Evolutionary conservation across 1,139 yeast species (phyloP).

Genomic region (Zygosaccharomyces pseudobailii): DNA sequence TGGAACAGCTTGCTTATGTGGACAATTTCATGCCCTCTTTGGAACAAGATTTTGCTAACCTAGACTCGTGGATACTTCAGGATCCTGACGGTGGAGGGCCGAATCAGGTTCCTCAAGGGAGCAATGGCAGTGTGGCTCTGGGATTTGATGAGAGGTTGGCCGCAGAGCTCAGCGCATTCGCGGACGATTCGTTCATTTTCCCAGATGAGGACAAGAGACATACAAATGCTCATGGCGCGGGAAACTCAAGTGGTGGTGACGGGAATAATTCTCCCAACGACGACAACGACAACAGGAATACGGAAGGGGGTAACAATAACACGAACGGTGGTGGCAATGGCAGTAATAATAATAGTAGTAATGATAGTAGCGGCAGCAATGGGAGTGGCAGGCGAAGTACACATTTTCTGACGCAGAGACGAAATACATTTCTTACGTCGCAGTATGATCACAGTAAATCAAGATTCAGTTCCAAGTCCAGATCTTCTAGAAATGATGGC

Average conservation of each 20-base stretch:
- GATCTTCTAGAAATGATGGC: conserved; percentile 1
- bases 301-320: conserved; percentile 5
- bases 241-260: conserved; percentile 5
- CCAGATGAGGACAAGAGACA: conserved; percentile 65
- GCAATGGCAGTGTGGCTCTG: conserved; percentile 15
- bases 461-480: conserved; percentile 26
- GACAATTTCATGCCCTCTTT: conserved; percentile 61
- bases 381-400: conserved; percentile 12
- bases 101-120: background rate
- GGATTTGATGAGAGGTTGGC: conserved; percentile 65
- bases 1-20: conserved; percentile 72
- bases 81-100: conserved; percentile 5
- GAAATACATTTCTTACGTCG: conserved; percentile 30
- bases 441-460: conserved; percentile 32
- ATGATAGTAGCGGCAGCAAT: background rate
- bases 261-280: conserved; percentile 1
- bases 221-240: background rate
- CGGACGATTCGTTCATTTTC: conserved; percentile 70
- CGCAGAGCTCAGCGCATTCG: conserved; percentile 73
- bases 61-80: conserved; percentile 25
- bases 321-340: conserved; percentile 3
- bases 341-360: background rate
- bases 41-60: conserved; percentile 32
- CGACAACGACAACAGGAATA: conserved; percentile 1
- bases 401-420: conserved; percentile 29